phyloP scores from a whole-genome alignment of 192 early-diverging fungal species.

The Backusella psychrophila region DNA sequence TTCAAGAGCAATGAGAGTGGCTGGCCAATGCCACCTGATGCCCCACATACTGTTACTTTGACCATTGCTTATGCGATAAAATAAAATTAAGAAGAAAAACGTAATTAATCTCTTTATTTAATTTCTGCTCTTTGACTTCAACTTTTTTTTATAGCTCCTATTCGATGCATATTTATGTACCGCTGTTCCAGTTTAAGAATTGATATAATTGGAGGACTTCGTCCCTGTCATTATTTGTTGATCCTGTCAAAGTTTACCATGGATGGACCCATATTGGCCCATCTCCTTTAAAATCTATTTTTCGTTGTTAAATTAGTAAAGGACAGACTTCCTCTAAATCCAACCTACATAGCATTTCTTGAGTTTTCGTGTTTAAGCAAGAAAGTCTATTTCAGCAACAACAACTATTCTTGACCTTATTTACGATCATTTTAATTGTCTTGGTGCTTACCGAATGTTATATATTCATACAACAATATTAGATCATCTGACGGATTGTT shows the following conservation, averaged over 20 bases:
- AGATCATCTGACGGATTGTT: neutral
- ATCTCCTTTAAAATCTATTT: neutral
- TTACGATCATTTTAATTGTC: neutral
- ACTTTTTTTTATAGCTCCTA: neutral
- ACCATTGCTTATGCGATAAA: conserved; percentile 49
- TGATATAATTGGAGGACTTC: neutral
- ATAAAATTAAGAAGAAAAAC: conserved; percentile 30
- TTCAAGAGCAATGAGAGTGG: conserved; percentile 94
- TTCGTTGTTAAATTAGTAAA: neutral
- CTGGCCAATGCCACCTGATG: conserved; percentile 96
- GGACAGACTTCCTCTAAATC: too few species aligned
- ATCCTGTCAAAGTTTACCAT: neutral
- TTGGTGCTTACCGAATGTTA: neutral
- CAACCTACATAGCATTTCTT: neutral
- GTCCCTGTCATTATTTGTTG: neutral
- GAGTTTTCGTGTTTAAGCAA: neutral
- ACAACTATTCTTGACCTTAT: neutral
- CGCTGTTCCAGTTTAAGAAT: neutral
- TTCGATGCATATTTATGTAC: neutral
- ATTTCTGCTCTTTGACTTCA: neutral
- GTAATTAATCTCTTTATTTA: neutral
- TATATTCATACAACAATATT: neutral
- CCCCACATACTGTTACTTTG: conserved; percentile 63
- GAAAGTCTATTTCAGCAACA: neutral
- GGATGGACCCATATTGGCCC: neutral